Base-by-base conservation (phyloP, 2,329 filamentous ascomycete genomes). In the Metarhizium album region DNA sequence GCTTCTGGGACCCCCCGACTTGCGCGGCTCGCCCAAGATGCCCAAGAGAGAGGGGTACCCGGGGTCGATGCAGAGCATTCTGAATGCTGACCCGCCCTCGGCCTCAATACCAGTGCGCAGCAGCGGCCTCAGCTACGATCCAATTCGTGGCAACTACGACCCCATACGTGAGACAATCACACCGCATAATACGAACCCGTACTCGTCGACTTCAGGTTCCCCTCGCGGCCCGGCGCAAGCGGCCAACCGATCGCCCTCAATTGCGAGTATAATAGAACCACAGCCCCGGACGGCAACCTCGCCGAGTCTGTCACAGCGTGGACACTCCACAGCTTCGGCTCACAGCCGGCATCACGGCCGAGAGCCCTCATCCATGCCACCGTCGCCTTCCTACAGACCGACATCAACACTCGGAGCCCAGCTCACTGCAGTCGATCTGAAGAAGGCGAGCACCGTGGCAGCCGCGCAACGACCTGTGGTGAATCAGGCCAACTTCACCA, bases 91-190 rank as follows among this genome's bases (percentile, higher is more conserved):
- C 24, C 58, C 60, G 18, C 56, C 70, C 67, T n/a, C 69, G 67
- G 49, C 67, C 68, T 53, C 70, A 42, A 62, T 70, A 18, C 72
- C 74, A 8, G 70, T 74, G 46, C 74, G 84, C 47, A 83, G 84
- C 14, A 86, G 86, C 60, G 85, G 89, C 42, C 87, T 89, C 61
- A 88, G 86, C 60, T 96, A 93, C 69, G 90, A 96, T 65, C 90
- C 90, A 1, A 90, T 95, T 56, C 81, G 90, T 45, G 87, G 85
- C n/a, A 82, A 78, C 56, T 84, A 82, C 57, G 80, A 84, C 57
- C 80, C 80, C 1, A 74, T 83, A 46, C 72, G 80, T 42, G 80
- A 80, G 60, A 86, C 79, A 2, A 80, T 84, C 63, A 60, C 78
- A 45, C 59, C 74, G 57, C 70, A 76, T 64, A 67, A 78, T 67